Base-by-base conservation (phyloP, 2,329 filamentous ascomycete genomes). In the Cladophialophora carrionii region DNA sequence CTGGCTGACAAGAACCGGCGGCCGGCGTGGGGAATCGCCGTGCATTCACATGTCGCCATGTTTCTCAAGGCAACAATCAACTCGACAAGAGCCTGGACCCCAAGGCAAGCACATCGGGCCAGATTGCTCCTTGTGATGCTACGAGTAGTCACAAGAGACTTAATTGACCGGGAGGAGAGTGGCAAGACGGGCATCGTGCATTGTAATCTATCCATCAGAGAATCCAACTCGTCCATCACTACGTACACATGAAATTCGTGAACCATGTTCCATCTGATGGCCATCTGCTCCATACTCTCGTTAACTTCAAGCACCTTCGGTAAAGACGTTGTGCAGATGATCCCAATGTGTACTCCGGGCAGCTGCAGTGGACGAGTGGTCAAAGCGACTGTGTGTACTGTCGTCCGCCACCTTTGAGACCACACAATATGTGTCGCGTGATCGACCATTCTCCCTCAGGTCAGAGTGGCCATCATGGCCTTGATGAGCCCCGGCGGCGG, bases 401-500 rank as follows among this genome's bases (percentile, higher is more conserved):
- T 43, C 17, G 10, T n/a, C 37, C 3, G 17, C 37, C 51, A 41
- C 31, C 14, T 37, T 20, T n/a, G 32, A 22, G 14, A 51, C 48
- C 48, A 5, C 24, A 2, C 29, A 54, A 29, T 9, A 53, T 43
- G 48, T 31, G 31, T 8, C 12, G 26, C 12, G 24, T 22, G 20
- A 24, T 9, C 7, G n/a, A 10, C 29, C 52, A 29, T 22, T 6
- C 8, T 7, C 17, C 4, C n/a, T 82, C 57, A 91, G 55, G 88
- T 91, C 70, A 91, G 78, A 59, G 88, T 90, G 60, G 84, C 84
- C 77, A 91, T 80, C 88, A 90, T 90, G 58, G 88, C 87, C 73
- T 85, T 86, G 75, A 91, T 77, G 68, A 90, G 77, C 63, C 79
- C 81, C 63, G 88, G 86, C 67, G 85, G 84, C 56, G 88, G 88